phyloP scores from a whole-genome alignment of 768 basidiomycete genomes.

The Boletus bicolor region DNA sequence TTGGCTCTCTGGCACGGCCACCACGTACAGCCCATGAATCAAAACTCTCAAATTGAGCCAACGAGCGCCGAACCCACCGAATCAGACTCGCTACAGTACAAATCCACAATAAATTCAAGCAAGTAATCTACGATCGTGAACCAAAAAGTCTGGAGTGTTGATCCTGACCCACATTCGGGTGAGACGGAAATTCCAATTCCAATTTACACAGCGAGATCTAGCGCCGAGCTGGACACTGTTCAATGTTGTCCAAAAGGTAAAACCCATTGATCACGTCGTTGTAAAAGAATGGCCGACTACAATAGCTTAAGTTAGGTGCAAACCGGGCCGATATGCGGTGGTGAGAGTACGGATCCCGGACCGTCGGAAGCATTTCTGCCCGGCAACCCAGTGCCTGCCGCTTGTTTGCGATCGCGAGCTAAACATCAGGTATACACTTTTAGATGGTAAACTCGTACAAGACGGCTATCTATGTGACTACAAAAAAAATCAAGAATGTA shows the following conservation, averaged over 20 bases:
- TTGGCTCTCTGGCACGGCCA: slow-evolving; percentile 8
- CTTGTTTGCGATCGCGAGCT: not conserved
- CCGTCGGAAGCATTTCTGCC: not conserved
- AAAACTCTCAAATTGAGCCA: too few relatives aligned
- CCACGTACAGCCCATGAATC: not conserved
- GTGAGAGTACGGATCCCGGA: not conserved
- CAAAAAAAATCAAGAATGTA: not conserved
- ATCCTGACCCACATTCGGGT: not conserved
- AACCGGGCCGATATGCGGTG: too few relatives aligned
- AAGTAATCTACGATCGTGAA: not conserved
- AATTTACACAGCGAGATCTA: too few relatives aligned
- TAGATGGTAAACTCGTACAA: slow-evolving; percentile 7
- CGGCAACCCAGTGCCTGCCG: not conserved
- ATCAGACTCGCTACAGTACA: not conserved
- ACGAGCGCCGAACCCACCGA: not conserved
- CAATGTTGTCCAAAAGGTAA: too few relatives aligned
- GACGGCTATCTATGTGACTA: slow-evolving; percentile 4
- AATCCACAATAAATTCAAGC: not conserved
- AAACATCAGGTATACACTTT: slow-evolving; percentile 2
- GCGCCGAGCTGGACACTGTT: too few relatives aligned
- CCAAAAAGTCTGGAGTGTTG: too few relatives aligned
- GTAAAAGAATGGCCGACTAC: too few relatives aligned
- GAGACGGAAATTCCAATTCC: not conserved
- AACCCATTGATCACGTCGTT: too few relatives aligned
- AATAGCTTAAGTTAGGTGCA: too few relatives aligned